Evolutionary conservation across 2,329 filamentous ascomycete species (phyloP), one percentile per base, ranked within the genome.

Genomic region (Coniochaeta hoffmannii): DNA sequence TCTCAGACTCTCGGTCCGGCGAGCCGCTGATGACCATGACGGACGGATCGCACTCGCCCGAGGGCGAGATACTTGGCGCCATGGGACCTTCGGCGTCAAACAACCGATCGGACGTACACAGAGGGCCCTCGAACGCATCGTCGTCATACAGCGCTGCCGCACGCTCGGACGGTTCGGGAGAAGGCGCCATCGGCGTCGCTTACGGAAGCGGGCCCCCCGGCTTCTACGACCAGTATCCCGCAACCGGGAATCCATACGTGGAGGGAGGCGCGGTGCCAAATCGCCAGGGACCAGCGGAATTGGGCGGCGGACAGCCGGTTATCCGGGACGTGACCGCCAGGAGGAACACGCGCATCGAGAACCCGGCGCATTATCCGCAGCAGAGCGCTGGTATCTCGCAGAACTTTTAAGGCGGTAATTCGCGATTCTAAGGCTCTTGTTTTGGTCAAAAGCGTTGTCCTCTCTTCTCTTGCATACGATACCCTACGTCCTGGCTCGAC

Each of bases 341-440:
- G 63, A 84, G 94, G 61, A 97, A 97, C 74, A 97, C 94, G 12
- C 85, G 92, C 59, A 97, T 99, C 66, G 92, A 97, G 74, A 96
- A 88, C 68, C 87, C 90, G 2, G 83, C 89, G 46, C 89, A 94
- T 59, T 95, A 89, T 65, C 92, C 93, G 11, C 90, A 95, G 67
- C 91, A 96, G 75, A 96, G 89, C 65, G 90, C 90, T 36, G 94
- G 94, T 57, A 97, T 99, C 65, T 89, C 94, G 31, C 94, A 97
- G 73, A 99, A 99, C 72, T 99, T 99, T 66, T 97, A 8, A 24
- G 30, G 32, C 9, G 7, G 44, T 30, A 41, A 19, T 41, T 19
- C 17, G 34, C 34, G 10, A n/a, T 32, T 7, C 30, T 32, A 7
- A 32, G 7, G 30, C 30, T 7, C 7, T 32, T 7, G 7, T 7